Conservation (phyloP, 2,329 filamentous ascomycete species). For the Cytospora chrysosperma region DNA sequence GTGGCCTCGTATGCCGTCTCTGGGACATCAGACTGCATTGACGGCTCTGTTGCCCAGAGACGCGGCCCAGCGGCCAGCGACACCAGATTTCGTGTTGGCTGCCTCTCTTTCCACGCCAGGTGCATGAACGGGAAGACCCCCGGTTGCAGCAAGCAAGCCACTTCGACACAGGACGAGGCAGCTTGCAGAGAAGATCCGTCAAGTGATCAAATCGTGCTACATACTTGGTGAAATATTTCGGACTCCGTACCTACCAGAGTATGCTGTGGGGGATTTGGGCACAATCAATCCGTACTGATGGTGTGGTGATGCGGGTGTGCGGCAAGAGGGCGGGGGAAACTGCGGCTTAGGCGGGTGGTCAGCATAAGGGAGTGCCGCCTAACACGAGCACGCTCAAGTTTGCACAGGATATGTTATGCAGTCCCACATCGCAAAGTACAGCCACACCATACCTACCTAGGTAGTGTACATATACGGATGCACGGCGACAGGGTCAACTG, state of each 20-base stretch:
- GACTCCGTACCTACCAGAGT: neutral
- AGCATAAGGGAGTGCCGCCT: neutral
- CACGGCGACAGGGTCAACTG: too few species aligned
- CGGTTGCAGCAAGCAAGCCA: conserved; percentile 9
- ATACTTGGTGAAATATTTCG: neutral
- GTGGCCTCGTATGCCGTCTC: neutral
- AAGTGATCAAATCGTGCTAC: conserved; percentile 8
- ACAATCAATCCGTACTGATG: neutral
- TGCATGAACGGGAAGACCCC: neutral
- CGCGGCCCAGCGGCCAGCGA: neutral
- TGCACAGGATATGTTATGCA: neutral
- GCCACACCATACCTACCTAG: too few species aligned
- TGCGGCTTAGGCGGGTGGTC: neutral
- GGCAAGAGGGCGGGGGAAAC: neutral
- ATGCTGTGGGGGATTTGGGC: neutral
- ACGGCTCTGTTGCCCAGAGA: neutral
- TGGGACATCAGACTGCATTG: conserved; percentile 7
- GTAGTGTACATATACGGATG: neutral
- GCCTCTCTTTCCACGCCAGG: conserved; percentile 3
- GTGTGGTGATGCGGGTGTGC: neutral
- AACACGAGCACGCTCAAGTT: neutral
- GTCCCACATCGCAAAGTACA: too few species aligned
- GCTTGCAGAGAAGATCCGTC: conserved; percentile 16
- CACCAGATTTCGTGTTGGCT: neutral
- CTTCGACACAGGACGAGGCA: neutral